phyloP scores from a whole-genome alignment of 2,329 filamentous ascomycete species.

The Colletotrichum sansevieriae region DNA sequence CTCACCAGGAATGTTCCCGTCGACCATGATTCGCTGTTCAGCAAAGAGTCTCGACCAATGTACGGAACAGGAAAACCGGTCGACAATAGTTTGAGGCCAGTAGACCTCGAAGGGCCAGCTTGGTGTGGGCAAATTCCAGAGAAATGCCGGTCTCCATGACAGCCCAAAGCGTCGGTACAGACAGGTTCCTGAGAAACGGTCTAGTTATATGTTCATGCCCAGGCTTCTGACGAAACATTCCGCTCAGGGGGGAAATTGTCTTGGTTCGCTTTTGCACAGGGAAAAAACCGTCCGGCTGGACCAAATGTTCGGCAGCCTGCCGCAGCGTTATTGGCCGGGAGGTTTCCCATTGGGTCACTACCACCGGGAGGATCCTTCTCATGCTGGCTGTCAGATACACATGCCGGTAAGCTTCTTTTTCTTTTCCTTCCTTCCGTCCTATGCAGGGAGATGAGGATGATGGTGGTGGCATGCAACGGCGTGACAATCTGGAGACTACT shows the following conservation, averaged over 20 bases:
- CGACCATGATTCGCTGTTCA: constrained; percentile 43
- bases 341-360: background rate
- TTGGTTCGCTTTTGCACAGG: constrained; percentile 5
- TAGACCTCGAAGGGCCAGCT: constrained; percentile 7
- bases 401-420: constrained; percentile 5
- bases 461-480: constrained; percentile 18
- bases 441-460: background rate
- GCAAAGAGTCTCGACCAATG: background rate
- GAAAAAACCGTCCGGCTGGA: constrained; percentile 8
- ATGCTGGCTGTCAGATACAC: constrained; percentile 26
- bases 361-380: constrained; percentile 16
- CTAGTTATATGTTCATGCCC: constrained; percentile 34
- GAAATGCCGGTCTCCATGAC: background rate
- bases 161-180: background rate
- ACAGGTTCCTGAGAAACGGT: constrained; percentile 1
- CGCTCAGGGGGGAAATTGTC: background rate
- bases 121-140: background rate
- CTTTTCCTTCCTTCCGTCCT: constrained; percentile 3
- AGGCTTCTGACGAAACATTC: background rate
- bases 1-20: constrained; percentile 49
- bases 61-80: background rate
- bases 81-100: background rate
- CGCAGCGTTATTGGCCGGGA: constrained; percentile 2
- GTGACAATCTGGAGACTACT: constrained; percentile 27
- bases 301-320: constrained; percentile 18